These are phyloP conservation scores for Agaricus sinodeliciosus DNA, from an alignment of 768 basidiomycete genomes.

Conservation along the genomic window DNA sequence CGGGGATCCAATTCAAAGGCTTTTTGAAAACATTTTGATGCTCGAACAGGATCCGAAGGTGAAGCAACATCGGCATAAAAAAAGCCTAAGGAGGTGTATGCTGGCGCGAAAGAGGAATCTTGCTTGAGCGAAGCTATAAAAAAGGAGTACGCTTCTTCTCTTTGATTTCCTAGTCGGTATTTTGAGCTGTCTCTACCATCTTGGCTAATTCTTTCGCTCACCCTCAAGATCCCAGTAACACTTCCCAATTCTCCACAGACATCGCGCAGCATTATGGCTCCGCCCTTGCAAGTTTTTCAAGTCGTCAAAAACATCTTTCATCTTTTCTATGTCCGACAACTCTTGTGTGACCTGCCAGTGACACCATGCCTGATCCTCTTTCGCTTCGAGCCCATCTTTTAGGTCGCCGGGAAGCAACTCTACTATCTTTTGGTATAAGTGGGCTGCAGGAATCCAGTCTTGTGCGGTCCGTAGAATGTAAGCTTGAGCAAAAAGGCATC, in stretches of 20 bases:
- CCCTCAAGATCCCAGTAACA: conserved; percentile 70
- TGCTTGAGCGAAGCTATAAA: conserved; percentile 80
- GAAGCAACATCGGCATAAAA: conserved; percentile 70
- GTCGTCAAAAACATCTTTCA: conserved; percentile 41
- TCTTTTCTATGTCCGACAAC: conserved; percentile 36
- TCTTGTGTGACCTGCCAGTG: conserved; percentile 43
- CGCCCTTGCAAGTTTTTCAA: conserved; percentile 40
- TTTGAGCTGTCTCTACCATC: conserved; percentile 2
- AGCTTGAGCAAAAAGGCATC: conserved; percentile 68
- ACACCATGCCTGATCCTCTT: conserved; percentile 88
- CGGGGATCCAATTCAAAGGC: conserved; percentile 94
- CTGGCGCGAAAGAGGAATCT: conserved; percentile 72
- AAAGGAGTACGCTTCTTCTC: conserved; percentile 65
- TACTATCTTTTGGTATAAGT: conserved; percentile 53
- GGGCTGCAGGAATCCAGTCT: conserved; percentile 64
- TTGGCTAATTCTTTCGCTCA: conserved; percentile 24
- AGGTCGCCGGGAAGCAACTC: conserved; percentile 38
- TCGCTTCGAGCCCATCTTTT: conserved; percentile 50
- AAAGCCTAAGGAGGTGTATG: conserved; percentile 89
- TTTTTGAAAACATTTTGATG: conserved; percentile 95
- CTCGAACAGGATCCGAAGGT: conserved; percentile 77
- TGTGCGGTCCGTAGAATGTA: conserved; percentile 59
- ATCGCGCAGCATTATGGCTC: conserved; percentile 62
- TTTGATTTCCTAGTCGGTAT: conserved; percentile 31
- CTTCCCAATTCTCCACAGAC: conserved; percentile 80